Evolutionary conservation across 257 asterid species (phyloP), one percentile per base, ranked within the genome.

Genomic region (Solanum stenotomum): DNA sequence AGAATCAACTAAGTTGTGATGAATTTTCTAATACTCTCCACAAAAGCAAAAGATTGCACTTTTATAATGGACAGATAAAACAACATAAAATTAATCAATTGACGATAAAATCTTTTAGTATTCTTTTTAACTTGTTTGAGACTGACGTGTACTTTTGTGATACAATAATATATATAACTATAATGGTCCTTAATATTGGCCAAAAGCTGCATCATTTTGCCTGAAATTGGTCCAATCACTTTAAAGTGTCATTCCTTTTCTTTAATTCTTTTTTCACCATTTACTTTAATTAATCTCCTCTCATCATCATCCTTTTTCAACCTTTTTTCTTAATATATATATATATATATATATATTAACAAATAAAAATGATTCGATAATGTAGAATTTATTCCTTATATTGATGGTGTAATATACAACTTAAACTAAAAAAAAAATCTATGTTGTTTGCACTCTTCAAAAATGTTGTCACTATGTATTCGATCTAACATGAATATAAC

Each of bases 191-290:
- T 91, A 91, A 90, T 88, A 87, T 87, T 88, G 88, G 87, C 91
- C 90, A 75, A 90, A 90, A 77, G 90, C 84, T 90, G 75, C 92
- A 91, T 91, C 91, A 91, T 88, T 89, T 91, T 92, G 93, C 34
- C 20, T 67, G 18, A 25, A 67, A 16, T 25, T 71, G n/a, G 77
- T 34, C 77, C 77, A 33, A 72, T 72, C 16, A 34, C 44, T 74
- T 74, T 74, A 74, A 74, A 34, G 27, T 74, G 16, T 34, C 27
- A 4, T 34, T 34, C 25, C 5, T 74, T 74, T 34, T 34, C 27
- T 34, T 18, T 18, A 74, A 74, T 74, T 70, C 63, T 52, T 52
- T 52, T 52, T 52, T 52, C 63, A 52, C 63, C 63, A 18, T 52
- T 52, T 52, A 52, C 63, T 52, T 71, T 31, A 71, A 31, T 71